Evolutionary conservation across 139 green algal species (phyloP).

Genomic region (Edaphochlamys debaryana): DNA sequence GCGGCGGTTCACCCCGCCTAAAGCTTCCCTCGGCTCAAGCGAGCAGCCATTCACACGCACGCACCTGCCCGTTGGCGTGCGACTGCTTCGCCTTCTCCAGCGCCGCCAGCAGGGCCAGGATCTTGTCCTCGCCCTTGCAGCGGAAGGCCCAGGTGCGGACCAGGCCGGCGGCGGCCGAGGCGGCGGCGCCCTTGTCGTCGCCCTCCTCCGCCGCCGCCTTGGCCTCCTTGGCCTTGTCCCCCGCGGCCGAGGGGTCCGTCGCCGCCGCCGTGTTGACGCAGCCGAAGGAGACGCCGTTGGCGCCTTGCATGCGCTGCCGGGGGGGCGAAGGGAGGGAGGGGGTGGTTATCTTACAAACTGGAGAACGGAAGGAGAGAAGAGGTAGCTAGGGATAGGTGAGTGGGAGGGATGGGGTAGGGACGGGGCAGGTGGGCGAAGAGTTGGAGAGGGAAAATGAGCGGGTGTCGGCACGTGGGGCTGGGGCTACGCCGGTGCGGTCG

Average conservation of each 20-base stretch:
- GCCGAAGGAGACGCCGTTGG: slow-evolving; percentile 83
- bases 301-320: slow-evolving; percentile 77
- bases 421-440: not conserved
- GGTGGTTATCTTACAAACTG: no score
- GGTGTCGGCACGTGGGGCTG: no score
- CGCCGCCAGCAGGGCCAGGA: slow-evolving; percentile 28
- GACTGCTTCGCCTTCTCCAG: slow-evolving; percentile 31
- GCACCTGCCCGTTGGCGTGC: slow-evolving; percentile 15
- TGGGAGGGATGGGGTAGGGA: not conserved
- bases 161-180: not conserved
- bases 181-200: not conserved
- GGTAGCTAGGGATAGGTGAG: not conserved
- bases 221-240: slow-evolving; percentile 13
- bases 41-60: not conserved
- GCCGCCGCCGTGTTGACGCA: slow-evolving; percentile 70
- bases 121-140: slow-evolving; percentile 45
- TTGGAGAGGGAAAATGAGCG: no score
- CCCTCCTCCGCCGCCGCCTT: no score
- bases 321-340: no score
- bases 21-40: not conserved
- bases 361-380: no score
- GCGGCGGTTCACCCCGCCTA: no score
- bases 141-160: slow-evolving; percentile 43
- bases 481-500: no score
- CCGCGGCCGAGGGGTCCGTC: not conserved